Evolutionary conservation across 495 filamentous ascomycete genomes (phyloP).

Genomic region (Penicillium mononematosum): DNA sequence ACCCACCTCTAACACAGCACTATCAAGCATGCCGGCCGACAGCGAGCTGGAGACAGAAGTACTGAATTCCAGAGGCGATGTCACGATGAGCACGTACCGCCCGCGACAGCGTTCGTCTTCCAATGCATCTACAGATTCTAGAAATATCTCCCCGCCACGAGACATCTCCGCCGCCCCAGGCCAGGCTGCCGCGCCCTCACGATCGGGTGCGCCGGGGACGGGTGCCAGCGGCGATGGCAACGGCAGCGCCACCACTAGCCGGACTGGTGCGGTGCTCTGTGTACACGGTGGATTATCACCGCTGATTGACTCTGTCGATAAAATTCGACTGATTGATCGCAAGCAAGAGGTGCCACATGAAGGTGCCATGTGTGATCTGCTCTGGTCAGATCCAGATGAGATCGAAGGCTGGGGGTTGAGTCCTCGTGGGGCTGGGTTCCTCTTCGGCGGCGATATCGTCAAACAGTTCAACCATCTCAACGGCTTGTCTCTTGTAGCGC

Average conservation of each 20-base stretch:
- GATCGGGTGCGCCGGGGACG: conserved; percentile 74
- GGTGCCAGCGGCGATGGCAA: conserved; percentile 65
- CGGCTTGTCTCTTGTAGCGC: conserved; percentile 84
- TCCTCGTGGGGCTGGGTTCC: conserved; percentile 90
- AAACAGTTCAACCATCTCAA: conserved; percentile 93
- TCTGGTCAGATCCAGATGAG: conserved; percentile 98
- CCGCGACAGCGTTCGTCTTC: conserved; percentile 38
- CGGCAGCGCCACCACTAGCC: conserved; percentile 55
- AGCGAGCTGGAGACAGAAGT: conserved; percentile 91
- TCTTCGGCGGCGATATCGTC: conserved; percentile 95
- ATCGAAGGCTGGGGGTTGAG: conserved; percentile 98
- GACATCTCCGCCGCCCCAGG: conserved; percentile 46
- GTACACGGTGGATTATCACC: conserved; percentile 94
- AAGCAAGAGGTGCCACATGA: conserved; percentile 99
- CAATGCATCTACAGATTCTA: conserved; percentile 35
- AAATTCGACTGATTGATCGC: conserved; percentile 90
- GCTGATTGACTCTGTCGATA: conserved; percentile 89
- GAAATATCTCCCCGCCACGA: conserved; percentile 45
- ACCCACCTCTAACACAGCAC: conserved; percentile 46
- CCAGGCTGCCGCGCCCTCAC: conserved; percentile 31
- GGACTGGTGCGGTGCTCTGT: conserved; percentile 84
- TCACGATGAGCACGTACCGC: conserved; percentile 70
- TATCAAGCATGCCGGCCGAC: conserved; percentile 51
- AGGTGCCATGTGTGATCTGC: conserved; percentile 96
- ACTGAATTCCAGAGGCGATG: conserved; percentile 73